A percentile compares a stretch with the other conserved stretches of the same genome.
phyloP scores from a whole-genome alignment of 495 filamentous ascomycete genomes.

The Podospora australis region DNA sequence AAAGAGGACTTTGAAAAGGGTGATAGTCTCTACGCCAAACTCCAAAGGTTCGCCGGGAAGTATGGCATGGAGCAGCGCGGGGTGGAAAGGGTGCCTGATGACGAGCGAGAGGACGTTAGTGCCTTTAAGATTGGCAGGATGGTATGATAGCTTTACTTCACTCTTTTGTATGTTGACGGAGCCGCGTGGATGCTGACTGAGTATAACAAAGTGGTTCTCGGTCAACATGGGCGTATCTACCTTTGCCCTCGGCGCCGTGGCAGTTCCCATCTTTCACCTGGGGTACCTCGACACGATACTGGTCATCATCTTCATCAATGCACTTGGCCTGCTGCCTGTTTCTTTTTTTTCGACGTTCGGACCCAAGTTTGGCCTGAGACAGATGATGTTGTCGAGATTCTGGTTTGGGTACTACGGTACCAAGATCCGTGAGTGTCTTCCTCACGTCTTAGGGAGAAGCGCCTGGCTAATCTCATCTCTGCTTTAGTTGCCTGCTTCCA shows the following conservation, averaged over 20 bases:
- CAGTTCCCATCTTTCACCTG: constrained; percentile 58
- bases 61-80: constrained; percentile 72
- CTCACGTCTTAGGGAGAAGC: neutral
- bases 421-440: constrained; percentile 18
- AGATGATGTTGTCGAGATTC: constrained; percentile 81
- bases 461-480: neutral
- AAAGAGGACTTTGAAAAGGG: constrained; percentile 61
- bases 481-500: constrained; percentile 63
- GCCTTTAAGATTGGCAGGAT: constrained; percentile 66
- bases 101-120: constrained; percentile 62
- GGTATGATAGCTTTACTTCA: constrained; percentile 43
- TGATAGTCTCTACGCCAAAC: constrained; percentile 52
- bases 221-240: constrained; percentile 80
- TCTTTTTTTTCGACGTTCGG: constrained; percentile 79
- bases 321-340: constrained; percentile 66
- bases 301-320: constrained; percentile 66
- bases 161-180: neutral
- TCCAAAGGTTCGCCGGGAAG: constrained; percentile 62
- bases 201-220: constrained; percentile 61
- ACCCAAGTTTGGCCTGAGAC: constrained; percentile 68
- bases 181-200: constrained; percentile 4
- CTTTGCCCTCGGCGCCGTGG: constrained; percentile 73
- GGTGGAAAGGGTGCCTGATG: constrained; percentile 71
- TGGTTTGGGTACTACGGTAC: constrained; percentile 71
- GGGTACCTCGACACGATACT: constrained; percentile 74